phyloP scores from a whole-genome alignment of 257 asterid genomes.

The Nicotiana sylvestris region DNA sequence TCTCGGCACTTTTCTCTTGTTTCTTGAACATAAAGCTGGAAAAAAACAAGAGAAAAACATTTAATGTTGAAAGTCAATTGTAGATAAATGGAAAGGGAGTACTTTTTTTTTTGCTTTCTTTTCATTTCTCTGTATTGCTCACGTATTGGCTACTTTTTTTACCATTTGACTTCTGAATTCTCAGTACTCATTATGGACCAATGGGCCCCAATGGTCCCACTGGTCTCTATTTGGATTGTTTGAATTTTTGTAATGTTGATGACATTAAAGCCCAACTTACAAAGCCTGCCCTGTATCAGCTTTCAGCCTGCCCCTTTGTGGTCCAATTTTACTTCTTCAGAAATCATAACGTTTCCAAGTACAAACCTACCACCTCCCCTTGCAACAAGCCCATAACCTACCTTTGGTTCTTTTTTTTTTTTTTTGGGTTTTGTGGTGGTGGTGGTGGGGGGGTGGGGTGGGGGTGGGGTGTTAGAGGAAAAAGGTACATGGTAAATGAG shows the following conservation, averaged over 20 bases:
- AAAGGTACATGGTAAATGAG: neutral
- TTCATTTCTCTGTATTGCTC: neutral
- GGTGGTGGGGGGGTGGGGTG: neutral
- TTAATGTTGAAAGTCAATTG: neutral
- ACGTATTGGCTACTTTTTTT: neutral
- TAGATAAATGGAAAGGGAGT: neutral
- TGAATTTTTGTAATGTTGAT: neutral
- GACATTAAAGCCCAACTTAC: constrained; percentile 1
- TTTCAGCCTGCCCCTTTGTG: neutral
- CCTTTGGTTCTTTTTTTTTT: neutral
- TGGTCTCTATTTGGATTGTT: neutral
- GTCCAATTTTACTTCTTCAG: neutral
- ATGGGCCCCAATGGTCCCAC: neutral
- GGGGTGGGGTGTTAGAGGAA: neutral
- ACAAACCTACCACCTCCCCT: neutral
- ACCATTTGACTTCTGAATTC: neutral
- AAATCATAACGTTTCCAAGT: neutral
- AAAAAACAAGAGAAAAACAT: neutral
- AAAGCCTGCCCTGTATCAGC: neutral
- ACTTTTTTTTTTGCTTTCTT: neutral
- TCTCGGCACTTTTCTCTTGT: too few species aligned
- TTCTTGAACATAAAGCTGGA: too few species aligned
- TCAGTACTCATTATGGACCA: neutral
- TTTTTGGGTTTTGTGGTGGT: too few species aligned
- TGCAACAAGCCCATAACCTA: neutral